These are phyloP conservation scores for Atkinsonella hypoxylon DNA, from an alignment of 2,329 filamentous ascomycete species.

Conservation along the genomic window DNA sequence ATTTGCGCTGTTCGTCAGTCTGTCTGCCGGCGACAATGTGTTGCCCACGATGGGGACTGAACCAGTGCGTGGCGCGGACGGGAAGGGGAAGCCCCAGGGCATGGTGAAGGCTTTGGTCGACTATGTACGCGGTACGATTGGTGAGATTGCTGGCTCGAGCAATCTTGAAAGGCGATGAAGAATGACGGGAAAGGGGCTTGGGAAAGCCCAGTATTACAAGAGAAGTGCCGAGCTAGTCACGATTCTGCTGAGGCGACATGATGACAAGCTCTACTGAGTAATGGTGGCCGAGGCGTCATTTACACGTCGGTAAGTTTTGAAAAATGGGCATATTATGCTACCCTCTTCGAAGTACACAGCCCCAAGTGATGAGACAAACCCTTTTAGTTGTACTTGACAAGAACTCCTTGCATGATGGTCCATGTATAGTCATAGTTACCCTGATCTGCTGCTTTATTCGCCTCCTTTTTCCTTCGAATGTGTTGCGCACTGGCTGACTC, in stretches of 20 bases:
- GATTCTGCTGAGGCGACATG: not conserved
- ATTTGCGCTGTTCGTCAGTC: conserved; percentile 85
- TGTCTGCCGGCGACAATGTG: conserved; percentile 91
- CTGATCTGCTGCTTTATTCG: conserved; percentile 12
- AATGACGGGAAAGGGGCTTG: not conserved
- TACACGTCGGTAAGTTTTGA: not conserved
- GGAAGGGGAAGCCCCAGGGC: conserved; percentile 44
- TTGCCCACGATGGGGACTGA: conserved; percentile 78
- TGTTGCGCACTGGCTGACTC: not conserved
- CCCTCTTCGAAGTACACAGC: not conserved
- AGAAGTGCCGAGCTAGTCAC: not conserved
- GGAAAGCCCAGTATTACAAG: not conserved
- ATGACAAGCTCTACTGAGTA: not conserved
- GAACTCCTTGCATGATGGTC: conserved; percentile 20
- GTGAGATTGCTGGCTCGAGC: conserved; percentile 26
- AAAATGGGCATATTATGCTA: no score
- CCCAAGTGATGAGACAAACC: conserved; percentile 4
- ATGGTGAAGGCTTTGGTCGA: conserved; percentile 57
- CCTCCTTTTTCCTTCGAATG: not conserved
- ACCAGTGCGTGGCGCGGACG: conserved; percentile 32
- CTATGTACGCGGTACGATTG: conserved; percentile 39
- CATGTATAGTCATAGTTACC: conserved; percentile 19
- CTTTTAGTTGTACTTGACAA: conserved; percentile 22
- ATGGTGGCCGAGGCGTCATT: not conserved
- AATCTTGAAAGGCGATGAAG: conserved; percentile 11